Conservation (phyloP, 805 yeast genomes). For the Starmerella floricola region DNA sequence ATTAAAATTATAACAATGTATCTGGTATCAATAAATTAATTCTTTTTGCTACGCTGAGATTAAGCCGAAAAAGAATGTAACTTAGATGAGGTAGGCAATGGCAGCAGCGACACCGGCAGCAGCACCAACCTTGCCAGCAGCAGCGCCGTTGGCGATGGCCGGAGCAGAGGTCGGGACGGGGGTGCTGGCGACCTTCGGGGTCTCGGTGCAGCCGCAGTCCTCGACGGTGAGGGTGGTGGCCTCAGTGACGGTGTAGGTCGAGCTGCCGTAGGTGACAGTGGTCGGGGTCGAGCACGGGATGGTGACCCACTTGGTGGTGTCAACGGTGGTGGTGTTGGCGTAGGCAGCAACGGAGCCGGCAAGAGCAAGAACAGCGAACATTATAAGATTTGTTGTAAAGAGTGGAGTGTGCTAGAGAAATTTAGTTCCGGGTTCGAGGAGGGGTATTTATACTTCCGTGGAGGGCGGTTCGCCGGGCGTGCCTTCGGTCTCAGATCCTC, state of each 20-base stretch:
- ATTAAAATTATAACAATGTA: too few relatives aligned
- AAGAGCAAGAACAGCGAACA: slow-evolving; percentile 16
- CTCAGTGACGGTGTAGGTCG: slow-evolving; percentile 17
- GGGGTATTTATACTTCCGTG: too few relatives aligned
- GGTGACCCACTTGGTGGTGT: slow-evolving; percentile 15
- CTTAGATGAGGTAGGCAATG: slow-evolving; percentile 19
- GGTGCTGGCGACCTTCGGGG: background rate
- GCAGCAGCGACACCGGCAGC: slow-evolving; percentile 22
- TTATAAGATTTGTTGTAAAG: slow-evolving; percentile 1
- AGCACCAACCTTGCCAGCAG: slow-evolving; percentile 16
- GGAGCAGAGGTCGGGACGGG: slow-evolving; percentile 8
- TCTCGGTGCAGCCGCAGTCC: slow-evolving; percentile 19
- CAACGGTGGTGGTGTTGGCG: slow-evolving; percentile 15
- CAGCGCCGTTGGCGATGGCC: slow-evolving; percentile 17
- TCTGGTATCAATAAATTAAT: too few relatives aligned
- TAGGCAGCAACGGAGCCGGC: slow-evolving; percentile 13
- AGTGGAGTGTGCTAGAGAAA: background rate
- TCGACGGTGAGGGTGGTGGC: slow-evolving; percentile 17
- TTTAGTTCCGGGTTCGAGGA: too few relatives aligned
- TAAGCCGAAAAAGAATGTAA: background rate
- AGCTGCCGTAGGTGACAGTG: slow-evolving; percentile 15
- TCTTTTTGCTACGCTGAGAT: too few relatives aligned
- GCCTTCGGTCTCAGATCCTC: too few relatives aligned
- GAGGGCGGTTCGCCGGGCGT: too few relatives aligned
- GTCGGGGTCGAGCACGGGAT: slow-evolving; percentile 17